Evolutionary conservation across 441 rosid genomes (phyloP), one percentile per base, ranked within the genome.

Genomic region (Mallotus repandus): DNA sequence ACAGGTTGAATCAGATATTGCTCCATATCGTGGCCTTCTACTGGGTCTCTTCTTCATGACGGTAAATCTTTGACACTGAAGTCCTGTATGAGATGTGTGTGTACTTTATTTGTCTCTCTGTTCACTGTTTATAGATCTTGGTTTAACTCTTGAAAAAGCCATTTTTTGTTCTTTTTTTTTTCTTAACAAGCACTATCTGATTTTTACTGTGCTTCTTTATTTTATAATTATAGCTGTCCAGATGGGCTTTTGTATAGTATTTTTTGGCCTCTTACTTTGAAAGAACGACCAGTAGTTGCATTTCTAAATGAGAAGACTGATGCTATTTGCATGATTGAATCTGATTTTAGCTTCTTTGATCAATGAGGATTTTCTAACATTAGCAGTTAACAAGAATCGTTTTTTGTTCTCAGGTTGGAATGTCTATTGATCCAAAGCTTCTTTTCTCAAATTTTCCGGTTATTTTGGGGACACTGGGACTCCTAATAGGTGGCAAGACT

Each of bases 1-100:
- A 71, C 99, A 96, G 90, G 99, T 96, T 81, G 99, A 96, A 86
- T 93, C 99, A 16, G 99, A 96, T 86, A 96, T 96, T 69, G 99
- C 99, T 83, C 99, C 99, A 62, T 96, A 93, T 76, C 97, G 99
- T 32, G 99, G 99, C 80, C 98, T 96, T 76, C 79, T 96, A 52
- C 71, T 96, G 86, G 99, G 99, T 77, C 99, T 96, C 77, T 96
- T 96, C 89, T 96, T 96, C 86, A 96, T 96, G 99, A 96, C 99
- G 86, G 99, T 96, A 86, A 56, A 82, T 76, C 69, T 53, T 74
- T 56, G 32, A 38, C 48, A 19, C 11, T 32, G 22, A 14, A 57
- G 70, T 64, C 32, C 69, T 35, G 14, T 58, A 12, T 22, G 19
- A 35, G 11, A 11, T 64, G 50, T 61, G 15, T 63, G 25, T 32